Evolutionary conservation across 1,139 yeast genomes (phyloP).

Genomic region (Suzukiozyma palmioleophila): DNA sequence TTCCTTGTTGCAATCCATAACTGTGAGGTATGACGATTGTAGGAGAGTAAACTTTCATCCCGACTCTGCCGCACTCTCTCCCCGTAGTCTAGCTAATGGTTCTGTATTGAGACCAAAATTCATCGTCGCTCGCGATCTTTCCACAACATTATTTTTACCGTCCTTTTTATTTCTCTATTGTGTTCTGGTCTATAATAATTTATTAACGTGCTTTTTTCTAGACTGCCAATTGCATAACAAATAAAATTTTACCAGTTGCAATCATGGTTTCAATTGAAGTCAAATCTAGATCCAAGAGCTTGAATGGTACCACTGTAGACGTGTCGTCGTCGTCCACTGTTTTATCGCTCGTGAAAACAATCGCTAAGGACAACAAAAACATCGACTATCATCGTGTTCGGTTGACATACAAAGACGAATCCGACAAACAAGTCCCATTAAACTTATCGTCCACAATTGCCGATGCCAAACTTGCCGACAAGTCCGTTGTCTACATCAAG

Average conservation of each 20-base stretch:
- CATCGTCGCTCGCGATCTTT: too few species aligned
- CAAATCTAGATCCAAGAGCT: constrained; percentile 47
- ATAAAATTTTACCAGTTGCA: neutral
- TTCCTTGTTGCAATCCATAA: too few species aligned
- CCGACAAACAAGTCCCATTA: constrained; percentile 33
- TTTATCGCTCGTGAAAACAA: constrained; percentile 28
- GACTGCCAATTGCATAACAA: neutral
- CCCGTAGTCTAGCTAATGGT: too few species aligned
- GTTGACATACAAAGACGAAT: constrained; percentile 27
- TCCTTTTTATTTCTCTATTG: too few species aligned
- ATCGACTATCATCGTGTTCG: constrained; percentile 34
- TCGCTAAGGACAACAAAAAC: constrained; percentile 41
- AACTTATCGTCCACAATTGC: constrained; percentile 17
- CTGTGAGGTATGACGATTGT: too few species aligned
- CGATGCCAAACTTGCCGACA: constrained; percentile 18
- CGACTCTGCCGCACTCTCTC: too few species aligned
- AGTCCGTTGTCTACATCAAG: constrained; percentile 52
- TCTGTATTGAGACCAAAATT: too few species aligned
- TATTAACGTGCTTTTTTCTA: neutral
- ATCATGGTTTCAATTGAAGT: constrained; percentile 38
- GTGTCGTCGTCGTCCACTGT: constrained; percentile 27
- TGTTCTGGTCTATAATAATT: neutral
- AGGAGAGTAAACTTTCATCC: too few species aligned
- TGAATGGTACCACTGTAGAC: constrained; percentile 38
- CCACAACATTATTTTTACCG: too few species aligned